Base-by-base conservation (phyloP, 2,329 filamentous ascomycete species). In the Exophiala spinifera region DNA sequence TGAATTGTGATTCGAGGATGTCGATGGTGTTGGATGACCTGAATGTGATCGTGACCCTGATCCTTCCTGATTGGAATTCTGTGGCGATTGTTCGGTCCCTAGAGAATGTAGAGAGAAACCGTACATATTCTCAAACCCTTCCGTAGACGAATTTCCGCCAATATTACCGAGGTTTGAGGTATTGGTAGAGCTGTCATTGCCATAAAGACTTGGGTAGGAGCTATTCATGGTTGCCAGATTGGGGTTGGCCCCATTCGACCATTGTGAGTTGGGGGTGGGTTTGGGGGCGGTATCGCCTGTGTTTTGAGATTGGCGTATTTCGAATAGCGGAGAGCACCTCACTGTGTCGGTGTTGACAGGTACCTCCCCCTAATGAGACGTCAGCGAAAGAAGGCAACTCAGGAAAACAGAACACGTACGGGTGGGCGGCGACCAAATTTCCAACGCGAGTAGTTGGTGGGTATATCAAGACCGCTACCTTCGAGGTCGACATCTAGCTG, bases 401-500 rank as follows among this genome's bases (percentile, higher is more conserved):
- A 20, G 10, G 28, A 47, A 47, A 3, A 10, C 8, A 31, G 8
- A 31, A 11, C 25, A 55, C 51, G n/a, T 21, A 60, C 57, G 28
- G 52, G 51, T 19, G 57, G 57, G 11, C 60, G 46, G 15, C 58
- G 59, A 4, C 57, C 57, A 49, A 62, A 60, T 36, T 59, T 60
- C 51, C 55, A 60, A 11, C 57, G 60, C 10, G 54, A 56, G 42
- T 49, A 33, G 20, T 40, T 56, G n/a, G 19, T 51, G 10, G 64
- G 52, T 15, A 66, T 60, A 40, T 66, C 66, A 19, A 75, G 64
- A 3, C 69, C 66, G 37, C 67, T 73, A 7, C 71, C 85, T 68
- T 95, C 89, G 3, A 97, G 79, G 66, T 99, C 94, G 14, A 96
- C 87, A 62, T 97, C 91, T 4, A 97, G 77, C 69, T 97, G 94